Base-by-base conservation (phyloP, 2,329 filamentous ascomycete species). In the Aspergillus sp. region DNA sequence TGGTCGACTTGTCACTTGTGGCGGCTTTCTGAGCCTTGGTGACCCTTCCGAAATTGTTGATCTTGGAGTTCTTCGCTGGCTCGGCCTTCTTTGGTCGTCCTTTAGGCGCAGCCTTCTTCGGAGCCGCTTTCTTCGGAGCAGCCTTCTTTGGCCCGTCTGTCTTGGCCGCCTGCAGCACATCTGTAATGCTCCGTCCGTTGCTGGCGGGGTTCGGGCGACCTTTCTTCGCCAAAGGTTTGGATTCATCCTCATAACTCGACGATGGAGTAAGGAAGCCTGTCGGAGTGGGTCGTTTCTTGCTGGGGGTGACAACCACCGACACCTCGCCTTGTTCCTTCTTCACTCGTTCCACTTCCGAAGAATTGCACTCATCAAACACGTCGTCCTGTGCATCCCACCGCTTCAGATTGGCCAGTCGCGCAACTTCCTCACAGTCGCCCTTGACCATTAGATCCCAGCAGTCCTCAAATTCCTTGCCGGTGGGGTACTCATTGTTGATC, bases 391-490 rank as follows among this genome's bases (percentile, higher is more conserved):
- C 84, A 64, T 87, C 78, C 85, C 85, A 88, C 61, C 77, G 79
- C 56, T 81, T 81, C 75, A 88, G 77, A 21, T 85, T 85, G 15
- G 88, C 90, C 41, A 92, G 81, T 52, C 83, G 84, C 19, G 95
- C 95, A 41, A 99, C 89, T 64, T 92, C 88, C 73, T 99, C 95
- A 72, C 91, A 95, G 68, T 90, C 90, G 19, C 92, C 93, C 65
- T 87, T 88, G 38, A 99, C 90, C 17, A 98, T 87, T 62, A 97
- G 79, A 75, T 99, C 95, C 90, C 93, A 99, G 70, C 91, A 92
- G 64, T 96, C 90, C 72, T 94, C 93, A 64, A 98, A 88, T 60
- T 97, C 92, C 65, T 86, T 88, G 19, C 90, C 89, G 47, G 88
- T 84, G 1, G 95, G 95, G 66, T 90, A 83, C 62, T 96, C 92